A percentile compares a stretch with the other conserved stretches of the same genome.
Evolutionary conservation across 2,329 filamentous ascomycete genomes (phyloP).

Genomic region (Trichoderma sp.): DNA sequence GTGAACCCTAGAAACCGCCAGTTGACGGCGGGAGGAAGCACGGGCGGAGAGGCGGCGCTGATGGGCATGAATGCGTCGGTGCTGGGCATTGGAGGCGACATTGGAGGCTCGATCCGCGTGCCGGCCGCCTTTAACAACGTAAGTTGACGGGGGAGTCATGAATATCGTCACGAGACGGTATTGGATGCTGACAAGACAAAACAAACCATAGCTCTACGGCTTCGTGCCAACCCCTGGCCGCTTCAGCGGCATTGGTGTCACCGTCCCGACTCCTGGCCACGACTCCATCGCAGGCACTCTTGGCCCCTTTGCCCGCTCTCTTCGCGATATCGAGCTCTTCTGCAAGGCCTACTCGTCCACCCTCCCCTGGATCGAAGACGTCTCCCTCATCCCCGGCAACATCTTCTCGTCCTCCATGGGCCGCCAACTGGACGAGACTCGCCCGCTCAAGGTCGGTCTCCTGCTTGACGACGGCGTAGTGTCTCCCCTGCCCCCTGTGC

Average conservation of each 20-base stretch:
- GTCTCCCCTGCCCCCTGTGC: conserved; percentile 80
- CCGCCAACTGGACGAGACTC: conserved; percentile 9
- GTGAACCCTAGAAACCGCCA: conserved; percentile 15
- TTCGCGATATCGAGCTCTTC: conserved; percentile 22
- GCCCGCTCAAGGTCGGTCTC: conserved; percentile 91
- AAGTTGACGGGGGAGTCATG: background rate
- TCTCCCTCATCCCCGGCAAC: conserved; percentile 78
- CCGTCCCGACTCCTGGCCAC: conserved; percentile 83
- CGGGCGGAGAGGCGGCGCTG: conserved; percentile 62
- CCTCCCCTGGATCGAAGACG: conserved; percentile 78
- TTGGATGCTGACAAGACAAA: background rate
- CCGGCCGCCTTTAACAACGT: conserved; percentile 18
- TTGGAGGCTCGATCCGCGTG: conserved; percentile 35
- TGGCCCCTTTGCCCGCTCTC: conserved; percentile 38
- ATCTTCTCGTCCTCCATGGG: conserved; percentile 13
- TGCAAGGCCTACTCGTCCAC: conserved; percentile 51
- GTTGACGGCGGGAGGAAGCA: conserved; percentile 19
- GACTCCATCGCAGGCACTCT: conserved; percentile 88
- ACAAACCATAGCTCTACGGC: conserved; percentile 2
- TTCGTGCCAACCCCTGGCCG: conserved; percentile 70
- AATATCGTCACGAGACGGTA: background rate
- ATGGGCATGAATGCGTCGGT: conserved; percentile 57
- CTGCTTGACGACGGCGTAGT: conserved; percentile 85
- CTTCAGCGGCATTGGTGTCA: conserved; percentile 87
- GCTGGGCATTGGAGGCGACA: conserved; percentile 62